Evolutionary conservation across 2,329 filamentous ascomycete genomes (phyloP), one percentile per base, ranked within the genome.

Genomic region (Cladosporium sp.): DNA sequence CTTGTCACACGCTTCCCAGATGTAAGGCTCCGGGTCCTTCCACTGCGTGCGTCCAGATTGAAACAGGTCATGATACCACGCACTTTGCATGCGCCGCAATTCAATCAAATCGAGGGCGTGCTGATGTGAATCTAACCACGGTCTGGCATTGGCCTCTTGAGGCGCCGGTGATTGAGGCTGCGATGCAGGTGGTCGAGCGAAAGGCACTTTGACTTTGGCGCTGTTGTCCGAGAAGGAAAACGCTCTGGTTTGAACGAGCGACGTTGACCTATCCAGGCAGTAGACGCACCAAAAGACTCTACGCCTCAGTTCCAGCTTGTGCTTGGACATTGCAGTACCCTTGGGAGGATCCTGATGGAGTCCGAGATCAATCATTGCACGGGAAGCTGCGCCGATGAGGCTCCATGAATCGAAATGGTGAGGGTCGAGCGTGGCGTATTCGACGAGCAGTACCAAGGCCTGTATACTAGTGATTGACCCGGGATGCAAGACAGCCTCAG

Each of bases 171-270:
- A 60, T 2, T 61, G 64, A 1, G 64, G 61, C 17, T 62, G 62
- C 24, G 64, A 64, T 15, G 57, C 58, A n/a, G 62, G 60, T 15
- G 59, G 60, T 42, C 64, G 65, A 7, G 75, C 71, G 55, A 82
- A 80, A 1, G 91, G 91, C 61, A 91, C 83, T n/a, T 83, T 83
- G 28, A 97, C 92, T 63, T 90, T 87, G 24, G 89, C 83, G 5
- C 92, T 88, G 57, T 93, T 90, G 69, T 97, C 93, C 0, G 91
- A 93, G 69, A 97, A 97, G 0, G 93, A 96, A 71, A 97, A 97
- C 0, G 91, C 87, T 34, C 91, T 82, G 10, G 89, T 89, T 64
- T 95, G 86, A 4, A 93, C 89, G 78, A 96, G 89, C 65, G 91
- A 96, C 45, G 95, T 92, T 10, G 90, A 86, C 68, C 91, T 91